Conservation (phyloP, 345 rosid genomes). For the Sonneratia caseolaris region DNA sequence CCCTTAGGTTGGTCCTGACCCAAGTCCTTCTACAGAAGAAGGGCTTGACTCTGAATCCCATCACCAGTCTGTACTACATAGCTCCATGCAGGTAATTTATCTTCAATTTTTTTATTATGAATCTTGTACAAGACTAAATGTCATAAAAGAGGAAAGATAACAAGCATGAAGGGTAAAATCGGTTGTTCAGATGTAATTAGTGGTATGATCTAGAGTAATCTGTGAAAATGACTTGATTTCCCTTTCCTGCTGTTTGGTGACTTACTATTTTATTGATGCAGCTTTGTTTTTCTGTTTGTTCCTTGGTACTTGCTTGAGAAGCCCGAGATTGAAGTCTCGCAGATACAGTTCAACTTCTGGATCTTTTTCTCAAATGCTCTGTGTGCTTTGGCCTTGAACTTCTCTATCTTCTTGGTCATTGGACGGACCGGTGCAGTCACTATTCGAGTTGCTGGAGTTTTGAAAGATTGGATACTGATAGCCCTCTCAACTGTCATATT, state of each 20-base stretch:
- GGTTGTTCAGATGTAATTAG: neutral
- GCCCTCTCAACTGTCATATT: slow-evolving; percentile 89
- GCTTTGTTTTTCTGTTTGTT: slow-evolving; percentile 77
- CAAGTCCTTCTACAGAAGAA: slow-evolving; percentile 97
- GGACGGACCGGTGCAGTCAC: slow-evolving; percentile 98
- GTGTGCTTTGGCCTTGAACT: slow-evolving; percentile 87
- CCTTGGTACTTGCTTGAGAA: slow-evolving; percentile 96
- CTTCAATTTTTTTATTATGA: neutral
- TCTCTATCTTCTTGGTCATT: slow-evolving; percentile 89
- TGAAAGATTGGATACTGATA: slow-evolving; percentile 97
- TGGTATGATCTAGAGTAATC: neutral
- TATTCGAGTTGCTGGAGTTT: slow-evolving; percentile 97
- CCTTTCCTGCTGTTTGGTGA: neutral
- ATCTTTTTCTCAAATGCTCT: slow-evolving; percentile 94
- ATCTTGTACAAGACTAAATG: neutral
- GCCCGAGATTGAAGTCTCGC: slow-evolving; percentile 74
- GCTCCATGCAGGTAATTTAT: slow-evolving; percentile 92
- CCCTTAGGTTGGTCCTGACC: slow-evolving; percentile 89
- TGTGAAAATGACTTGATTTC: neutral
- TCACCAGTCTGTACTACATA: slow-evolving; percentile 93
- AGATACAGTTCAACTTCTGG: slow-evolving; percentile 93
- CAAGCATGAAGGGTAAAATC: neutral
- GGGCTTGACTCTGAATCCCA: slow-evolving; percentile 89
- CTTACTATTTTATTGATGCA: slow-evolving; percentile 22
- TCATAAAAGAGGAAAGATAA: neutral